phyloP scores from a whole-genome alignment of 768 basidiomycete species.

The Russula foetens region DNA sequence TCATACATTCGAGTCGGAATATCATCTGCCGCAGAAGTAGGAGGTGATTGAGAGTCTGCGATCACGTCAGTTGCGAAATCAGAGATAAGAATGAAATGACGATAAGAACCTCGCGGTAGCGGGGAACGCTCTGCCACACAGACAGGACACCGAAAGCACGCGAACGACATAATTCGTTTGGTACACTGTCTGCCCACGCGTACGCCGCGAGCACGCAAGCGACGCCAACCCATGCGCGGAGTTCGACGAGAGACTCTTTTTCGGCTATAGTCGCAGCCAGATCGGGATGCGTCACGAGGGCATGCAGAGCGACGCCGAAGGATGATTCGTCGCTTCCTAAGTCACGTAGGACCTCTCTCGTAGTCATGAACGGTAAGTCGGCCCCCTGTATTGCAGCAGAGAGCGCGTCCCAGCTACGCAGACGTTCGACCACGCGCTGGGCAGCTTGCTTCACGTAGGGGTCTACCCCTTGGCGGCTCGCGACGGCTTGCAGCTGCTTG shows the following conservation, averaged over 20 bases:
- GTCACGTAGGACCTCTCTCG: constrained; percentile 49
- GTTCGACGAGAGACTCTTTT: constrained; percentile 41
- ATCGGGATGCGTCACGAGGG: constrained; percentile 52
- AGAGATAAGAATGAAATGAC: not conserved
- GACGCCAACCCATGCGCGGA: constrained; percentile 63
- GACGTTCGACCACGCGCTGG: constrained; percentile 39
- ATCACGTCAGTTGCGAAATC: not conserved
- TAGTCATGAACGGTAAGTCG: constrained; percentile 40
- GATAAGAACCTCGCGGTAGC: constrained; percentile 57
- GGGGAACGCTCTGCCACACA: constrained; percentile 58
- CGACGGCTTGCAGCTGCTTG: constrained; percentile 32
- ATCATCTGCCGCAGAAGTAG: constrained; percentile 65
- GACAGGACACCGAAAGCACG: constrained; percentile 53
- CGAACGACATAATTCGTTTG: constrained; percentile 55
- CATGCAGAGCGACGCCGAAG: constrained; percentile 65
- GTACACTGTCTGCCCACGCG: constrained; percentile 75
- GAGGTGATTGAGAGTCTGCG: constrained; percentile 67
- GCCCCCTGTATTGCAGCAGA: constrained; percentile 53
- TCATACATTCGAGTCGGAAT: constrained; percentile 65
- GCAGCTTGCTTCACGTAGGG: constrained; percentile 38
- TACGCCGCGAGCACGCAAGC: constrained; percentile 60
- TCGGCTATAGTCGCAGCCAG: constrained; percentile 32
- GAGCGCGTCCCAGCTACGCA: constrained; percentile 52
- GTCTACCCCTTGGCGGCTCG: constrained; percentile 32
- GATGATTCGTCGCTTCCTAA: constrained; percentile 57